Evolutionary conservation across 2,329 filamentous ascomycete species (phyloP).

Genomic region (Pezicula carpinea): DNA sequence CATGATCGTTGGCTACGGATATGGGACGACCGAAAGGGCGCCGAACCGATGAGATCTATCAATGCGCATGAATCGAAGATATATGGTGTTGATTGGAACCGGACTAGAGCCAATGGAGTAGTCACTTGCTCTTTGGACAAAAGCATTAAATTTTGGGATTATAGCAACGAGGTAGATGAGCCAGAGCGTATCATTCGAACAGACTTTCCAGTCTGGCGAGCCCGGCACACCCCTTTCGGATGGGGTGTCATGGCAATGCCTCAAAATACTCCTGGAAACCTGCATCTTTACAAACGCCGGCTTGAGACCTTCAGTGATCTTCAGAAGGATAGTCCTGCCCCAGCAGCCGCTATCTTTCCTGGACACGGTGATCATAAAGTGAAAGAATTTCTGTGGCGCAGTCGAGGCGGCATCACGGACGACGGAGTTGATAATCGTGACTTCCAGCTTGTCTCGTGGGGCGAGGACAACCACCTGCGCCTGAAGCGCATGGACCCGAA

Average conservation of each 20-base stretch:
- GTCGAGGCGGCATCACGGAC: constrained; percentile 60
- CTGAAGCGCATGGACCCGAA: constrained; percentile 68
- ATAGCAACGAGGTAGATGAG: constrained; percentile 53
- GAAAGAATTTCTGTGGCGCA: constrained; percentile 89
- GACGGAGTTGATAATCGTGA: constrained; percentile 77
- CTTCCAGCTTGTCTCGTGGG: constrained; percentile 92
- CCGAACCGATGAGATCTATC: constrained; percentile 75
- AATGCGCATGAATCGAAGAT: constrained; percentile 89
- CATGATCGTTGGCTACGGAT: constrained; percentile 85
- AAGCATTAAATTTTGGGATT: constrained; percentile 93
- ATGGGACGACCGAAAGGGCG: constrained; percentile 82
- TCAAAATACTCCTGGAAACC: constrained; percentile 77
- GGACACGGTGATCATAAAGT: constrained; percentile 63
- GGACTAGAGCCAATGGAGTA: constrained; percentile 65
- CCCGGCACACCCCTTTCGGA: constrained; percentile 86
- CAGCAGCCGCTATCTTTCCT: constrained; percentile 53
- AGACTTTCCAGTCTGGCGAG: constrained; percentile 84
- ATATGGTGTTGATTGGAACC: constrained; percentile 93
- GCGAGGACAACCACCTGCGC: constrained; percentile 76
- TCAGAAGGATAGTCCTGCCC: constrained; percentile 38
- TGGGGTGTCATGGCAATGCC: constrained; percentile 86
- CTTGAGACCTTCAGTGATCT: constrained; percentile 37
- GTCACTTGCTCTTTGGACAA: constrained; percentile 88
- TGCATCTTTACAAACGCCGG: constrained; percentile 77
- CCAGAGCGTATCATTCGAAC: constrained; percentile 77